Evolutionary conservation across 2,329 filamentous ascomycete genomes (phyloP).

Genomic region (Arthrobotrys sphaeroides): DNA sequence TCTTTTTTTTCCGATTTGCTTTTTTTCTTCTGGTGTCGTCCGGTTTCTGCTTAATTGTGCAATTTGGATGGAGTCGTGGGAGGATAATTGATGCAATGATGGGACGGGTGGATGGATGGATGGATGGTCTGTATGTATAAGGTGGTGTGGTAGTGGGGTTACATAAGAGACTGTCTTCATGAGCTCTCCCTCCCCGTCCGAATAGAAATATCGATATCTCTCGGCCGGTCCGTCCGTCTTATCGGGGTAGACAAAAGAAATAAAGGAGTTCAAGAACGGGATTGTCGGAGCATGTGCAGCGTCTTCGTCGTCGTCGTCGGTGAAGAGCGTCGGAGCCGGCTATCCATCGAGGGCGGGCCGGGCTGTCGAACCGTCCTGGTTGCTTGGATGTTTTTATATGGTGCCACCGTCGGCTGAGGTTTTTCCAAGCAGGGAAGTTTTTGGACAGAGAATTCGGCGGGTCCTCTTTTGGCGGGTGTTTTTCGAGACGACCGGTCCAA

Average conservation of each 20-base stretch:
- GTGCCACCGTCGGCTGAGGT: slow-evolving; percentile 37
- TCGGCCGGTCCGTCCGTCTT: background rate
- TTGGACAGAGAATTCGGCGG: background rate
- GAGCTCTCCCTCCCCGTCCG: background rate
- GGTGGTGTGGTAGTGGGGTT: slow-evolving; percentile 20
- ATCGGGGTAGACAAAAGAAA: no score
- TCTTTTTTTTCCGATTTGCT: background rate
- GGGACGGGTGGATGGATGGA: background rate
- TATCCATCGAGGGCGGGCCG: slow-evolving; percentile 24
- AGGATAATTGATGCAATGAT: background rate
- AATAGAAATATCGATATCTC: no score
- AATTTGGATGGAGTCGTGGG: background rate
- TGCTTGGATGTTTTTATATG: background rate
- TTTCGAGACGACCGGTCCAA: slow-evolving; percentile 51
- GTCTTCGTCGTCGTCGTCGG: background rate
- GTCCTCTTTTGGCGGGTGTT: background rate
- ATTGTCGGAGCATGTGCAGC: background rate
- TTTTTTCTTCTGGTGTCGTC: background rate
- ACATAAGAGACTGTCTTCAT: background rate
- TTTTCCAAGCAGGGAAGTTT: slow-evolving; percentile 2
- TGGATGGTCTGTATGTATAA: background rate
- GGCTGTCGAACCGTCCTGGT: no score
- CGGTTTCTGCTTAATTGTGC: background rate
- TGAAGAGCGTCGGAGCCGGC: background rate
- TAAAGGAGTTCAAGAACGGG: background rate